Evolutionary conservation across 345 rosid genomes (phyloP), one percentile per base, ranked within the genome.

Genomic region (Brassica carinata): DNA sequence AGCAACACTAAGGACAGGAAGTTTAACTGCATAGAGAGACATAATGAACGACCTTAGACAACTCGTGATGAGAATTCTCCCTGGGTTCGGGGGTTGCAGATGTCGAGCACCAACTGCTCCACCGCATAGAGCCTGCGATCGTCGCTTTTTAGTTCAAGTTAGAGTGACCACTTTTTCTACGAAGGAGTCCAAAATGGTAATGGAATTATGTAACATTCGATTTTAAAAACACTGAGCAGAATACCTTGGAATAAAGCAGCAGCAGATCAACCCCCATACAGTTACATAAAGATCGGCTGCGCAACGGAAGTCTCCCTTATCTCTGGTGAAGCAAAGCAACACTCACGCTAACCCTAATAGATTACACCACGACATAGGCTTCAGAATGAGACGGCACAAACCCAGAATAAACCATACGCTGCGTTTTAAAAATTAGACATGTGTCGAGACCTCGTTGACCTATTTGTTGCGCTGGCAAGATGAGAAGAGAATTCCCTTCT

Each of bases 41-140:
- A 19, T 31, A 27, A 58, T 18, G 29, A 18, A 59, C 0, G 13
- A 90, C 98, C 96, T 88, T 93, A 8, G 91, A 86, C 77, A 89
- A 80, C 65, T 88, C 91, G n/a, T 82, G 86, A 55, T 91, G 91
- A 53, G 94, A 97, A 40, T 87, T 88, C 74, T 93, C 98, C 13
- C 91, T 89, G 81, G 89, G 96, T 79, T 92, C 92, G 0, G 1
- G 94, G 90, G 71, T 87, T 88, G 73, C 86, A 84, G 57, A 91
- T 89, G 62, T 96, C 92, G 74, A 92, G 91, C 8, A 90, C 90
- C 86, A 93, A 80, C 31, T 91, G 90, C 86, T 95, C 96, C 3
- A 87, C 96, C 0, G 94, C 79, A 6, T 87, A 85, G 84, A 84
- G 75, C 64, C 87, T 95, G 75, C 87, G 86, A 80, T 91, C 97